Base-by-base conservation (phyloP, 148 eudicot species). In the Vaccinium darrowii region DNA sequence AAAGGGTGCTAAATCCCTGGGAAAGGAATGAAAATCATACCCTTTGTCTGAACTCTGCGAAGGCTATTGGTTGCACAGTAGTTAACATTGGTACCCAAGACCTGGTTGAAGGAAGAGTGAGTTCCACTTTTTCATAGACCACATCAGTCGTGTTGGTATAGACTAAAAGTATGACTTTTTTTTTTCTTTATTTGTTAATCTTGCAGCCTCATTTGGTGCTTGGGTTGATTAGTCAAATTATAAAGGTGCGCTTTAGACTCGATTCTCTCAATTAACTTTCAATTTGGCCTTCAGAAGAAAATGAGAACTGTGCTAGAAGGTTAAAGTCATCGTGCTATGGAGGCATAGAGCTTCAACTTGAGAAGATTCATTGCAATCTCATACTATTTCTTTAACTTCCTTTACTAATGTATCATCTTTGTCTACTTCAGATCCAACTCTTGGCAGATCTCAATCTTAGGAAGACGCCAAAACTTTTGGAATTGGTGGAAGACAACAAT, bases 21-120 rank as follows among this genome's bases (percentile, higher is more conserved):
- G 99, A 97, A 89, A 95, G 98, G 91, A 95, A 94, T 85, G 98
- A 96, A 90, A 96, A 96, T 84, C 99, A 96, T 72, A 96, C 98
- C 73, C 96, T 97, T 27, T 97, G 99, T 83, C 98, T 97, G 69
- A 97, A 97, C 90, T 97, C 99, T 33, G 99, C 99, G 16, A 97
- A 97, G 88, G 99, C 99, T 83, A 95, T 97, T 86, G 98, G 99
- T 57, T 97, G 99, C 89, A 97, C 98, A 6, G 98, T 97, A 78
- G 99, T 97, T 84, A 97, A 97, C 85, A 95, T 97, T 90, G 99
- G 99, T 63, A 92, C 95, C 65, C 98, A 97, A 84, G 99, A 97
- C 88, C 86, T 97, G 87, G 92, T 95, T 89, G 98, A 97, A 93
- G 99, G 98, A 91, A 92, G 96, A 91, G 99, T 97, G 87, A 90